phyloP scores from a whole-genome alignment of 2,329 filamentous ascomycete species.

The Neofusicoccum laricinum region DNA sequence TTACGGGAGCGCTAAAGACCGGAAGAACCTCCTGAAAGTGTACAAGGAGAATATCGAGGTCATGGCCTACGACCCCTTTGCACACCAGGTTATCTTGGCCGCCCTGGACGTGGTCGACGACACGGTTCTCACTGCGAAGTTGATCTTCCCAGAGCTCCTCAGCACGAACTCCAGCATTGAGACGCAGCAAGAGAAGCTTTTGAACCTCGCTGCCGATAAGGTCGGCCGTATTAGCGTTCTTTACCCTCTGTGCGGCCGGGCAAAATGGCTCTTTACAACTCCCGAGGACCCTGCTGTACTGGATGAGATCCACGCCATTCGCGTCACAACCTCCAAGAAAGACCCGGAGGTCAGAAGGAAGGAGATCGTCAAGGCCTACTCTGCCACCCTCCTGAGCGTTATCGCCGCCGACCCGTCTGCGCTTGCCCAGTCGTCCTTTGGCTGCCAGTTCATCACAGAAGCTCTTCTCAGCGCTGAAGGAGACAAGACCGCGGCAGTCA shows the following conservation, averaged over 20 bases:
- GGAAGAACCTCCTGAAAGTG: slow-evolving; percentile 80
- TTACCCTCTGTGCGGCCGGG: slow-evolving; percentile 70
- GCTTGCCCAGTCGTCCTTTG: slow-evolving; percentile 73
- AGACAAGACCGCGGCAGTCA: slow-evolving; percentile 70
- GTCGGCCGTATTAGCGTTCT: slow-evolving; percentile 67
- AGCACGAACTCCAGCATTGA: slow-evolving; percentile 40
- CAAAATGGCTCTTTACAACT: slow-evolving; percentile 60
- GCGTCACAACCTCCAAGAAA: slow-evolving; percentile 88
- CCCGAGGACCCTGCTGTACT: slow-evolving; percentile 60
- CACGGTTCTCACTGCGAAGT: slow-evolving; percentile 81
- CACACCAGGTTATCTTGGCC: slow-evolving; percentile 76
- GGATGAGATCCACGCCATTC: slow-evolving; percentile 73
- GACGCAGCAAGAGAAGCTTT: slow-evolving; percentile 60
- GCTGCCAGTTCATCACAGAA: slow-evolving; percentile 82
- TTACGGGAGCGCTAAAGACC: slow-evolving; percentile 84
- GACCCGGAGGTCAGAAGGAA: slow-evolving; percentile 71
- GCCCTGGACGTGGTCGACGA: slow-evolving; percentile 93
- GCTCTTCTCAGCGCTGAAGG: slow-evolving; percentile 73
- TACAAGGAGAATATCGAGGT: slow-evolving; percentile 87
- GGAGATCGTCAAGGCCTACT: slow-evolving; percentile 73
- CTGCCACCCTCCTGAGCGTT: slow-evolving; percentile 70
- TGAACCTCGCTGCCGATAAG: slow-evolving; percentile 63
- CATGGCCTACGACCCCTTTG: slow-evolving; percentile 77
- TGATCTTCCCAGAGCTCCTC: slow-evolving; percentile 82
- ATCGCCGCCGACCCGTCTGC: slow-evolving; percentile 66